Percentiles rank a stretch among this genome's conserved stretches.
Evolutionary conservation across 2,329 filamentous ascomycete genomes (phyloP).

Genomic region (Penicillium aurantiogriseum): DNA sequence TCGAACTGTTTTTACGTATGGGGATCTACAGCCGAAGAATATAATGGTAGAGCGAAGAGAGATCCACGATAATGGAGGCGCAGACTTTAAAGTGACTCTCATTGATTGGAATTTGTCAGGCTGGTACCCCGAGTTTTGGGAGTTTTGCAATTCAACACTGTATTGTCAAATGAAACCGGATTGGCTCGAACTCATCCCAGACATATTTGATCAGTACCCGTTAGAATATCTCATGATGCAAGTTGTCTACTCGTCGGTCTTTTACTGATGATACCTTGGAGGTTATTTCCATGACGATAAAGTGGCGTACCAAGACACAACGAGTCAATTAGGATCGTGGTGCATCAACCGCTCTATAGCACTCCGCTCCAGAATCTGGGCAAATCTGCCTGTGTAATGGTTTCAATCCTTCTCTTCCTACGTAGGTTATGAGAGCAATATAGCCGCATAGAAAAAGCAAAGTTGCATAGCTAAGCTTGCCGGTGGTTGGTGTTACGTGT

Average conservation of each 20-base stretch:
- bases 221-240: background rate
- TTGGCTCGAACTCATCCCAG: background rate
- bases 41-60: background rate
- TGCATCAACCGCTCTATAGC: background rate
- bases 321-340: background rate
- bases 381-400: background rate
- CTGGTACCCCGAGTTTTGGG: slow-evolving; percentile 2
- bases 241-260: slow-evolving; percentile 5
- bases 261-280: background rate
- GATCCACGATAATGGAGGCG: background rate
- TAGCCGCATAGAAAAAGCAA: too few relatives aligned
- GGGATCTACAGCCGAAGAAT: slow-evolving; percentile 5
- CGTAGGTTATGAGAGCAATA: too few relatives aligned
- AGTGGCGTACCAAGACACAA: background rate
- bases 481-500: background rate
- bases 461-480: background rate
- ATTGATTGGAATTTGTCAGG: slow-evolving; percentile 7
- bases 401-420: background rate
- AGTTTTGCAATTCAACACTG: slow-evolving; percentile 2
- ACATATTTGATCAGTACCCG: background rate
- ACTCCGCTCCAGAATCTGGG: background rate
- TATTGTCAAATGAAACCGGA: slow-evolving; percentile 5
- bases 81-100: slow-evolving; percentile 4
- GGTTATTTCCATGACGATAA: background rate
- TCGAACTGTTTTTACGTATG: slow-evolving; percentile 1